Evolutionary conservation across 805 yeast genomes (phyloP), one percentile per base, ranked within the genome.

Genomic region (Wickerhamiella shivajii): DNA sequence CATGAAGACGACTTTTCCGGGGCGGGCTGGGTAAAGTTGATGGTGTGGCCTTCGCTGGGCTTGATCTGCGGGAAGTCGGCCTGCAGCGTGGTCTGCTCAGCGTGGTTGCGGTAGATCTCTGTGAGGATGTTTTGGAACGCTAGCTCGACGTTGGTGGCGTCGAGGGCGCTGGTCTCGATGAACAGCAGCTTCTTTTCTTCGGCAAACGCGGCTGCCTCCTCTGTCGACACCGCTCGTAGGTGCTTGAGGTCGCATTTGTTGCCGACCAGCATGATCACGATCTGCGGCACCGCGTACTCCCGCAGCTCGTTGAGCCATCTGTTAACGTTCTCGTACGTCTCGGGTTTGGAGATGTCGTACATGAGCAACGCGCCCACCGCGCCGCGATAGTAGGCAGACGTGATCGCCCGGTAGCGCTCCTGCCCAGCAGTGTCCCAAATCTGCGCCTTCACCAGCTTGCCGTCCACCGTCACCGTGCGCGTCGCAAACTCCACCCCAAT

Each of bases 341-440:
- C 94, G 53, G 83, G 93, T 60, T 87, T 87, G 39, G 95, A 73
- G 50, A 87, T 87, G 61, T 87, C 98, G 59, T 87, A 87, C 43
- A 87, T 93, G 38, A 87, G 77, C 49, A 87, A 67, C 3, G 97
- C 97, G 39, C 98, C 98, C 35, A 85, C 94, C 1, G 98, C 97
- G 26, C 97, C 98, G 54, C 98, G 71, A 57, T 87, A 87, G 61
- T 87, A 87, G 5, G 97, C 97, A 37, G 90, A 75, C 20, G 98
- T 90, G 56, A 87, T 87, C 28, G 98, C 97, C 49, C 98, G 73
- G 64, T 90, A 87, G 57, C 98, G 74, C 59, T 87, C 98, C 63
- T 87, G 98, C 41, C 98, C 98, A 2, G 98, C 98, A 23, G 98
- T 87, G 59, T 87, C 98, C 98, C 98, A 87, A 54, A 87, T 87